Percentiles rank a stretch among this genome's conserved stretches.
Evolutionary conservation across 805 yeast species (phyloP).

Genomic region (Candida loeiensis): DNA sequence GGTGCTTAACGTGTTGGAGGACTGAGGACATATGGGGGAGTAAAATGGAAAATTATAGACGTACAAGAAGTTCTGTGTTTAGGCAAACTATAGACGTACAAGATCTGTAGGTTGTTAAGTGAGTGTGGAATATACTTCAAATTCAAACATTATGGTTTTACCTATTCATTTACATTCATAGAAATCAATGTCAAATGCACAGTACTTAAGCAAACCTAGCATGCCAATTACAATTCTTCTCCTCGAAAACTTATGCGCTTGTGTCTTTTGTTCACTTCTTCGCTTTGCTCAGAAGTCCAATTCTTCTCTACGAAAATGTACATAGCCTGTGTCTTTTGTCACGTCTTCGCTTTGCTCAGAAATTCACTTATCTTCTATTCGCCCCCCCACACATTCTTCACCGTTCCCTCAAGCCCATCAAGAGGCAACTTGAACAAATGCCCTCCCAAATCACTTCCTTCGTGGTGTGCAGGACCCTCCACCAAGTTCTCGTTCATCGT

Average conservation of each 20-base stretch:
- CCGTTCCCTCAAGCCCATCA: constrained; percentile 26
- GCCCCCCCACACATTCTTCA: constrained; percentile 28
- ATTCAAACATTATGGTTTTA: constrained; percentile 2
- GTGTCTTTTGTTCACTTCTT: too few species aligned
- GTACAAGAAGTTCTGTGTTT: constrained; percentile 24
- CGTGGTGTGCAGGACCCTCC: constrained; percentile 48
- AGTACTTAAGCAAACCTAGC: too few species aligned
- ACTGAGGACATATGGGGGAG: constrained; percentile 1
- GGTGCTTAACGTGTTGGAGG: constrained; percentile 15
- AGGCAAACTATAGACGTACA: too few species aligned
- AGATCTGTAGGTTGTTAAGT: background rate
- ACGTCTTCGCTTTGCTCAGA: too few species aligned
- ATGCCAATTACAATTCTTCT: too few species aligned
- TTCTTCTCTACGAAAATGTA: too few species aligned
- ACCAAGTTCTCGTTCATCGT: constrained; percentile 22
- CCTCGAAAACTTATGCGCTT: too few species aligned
- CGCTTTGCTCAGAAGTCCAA: too few species aligned
- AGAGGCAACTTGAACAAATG: constrained; percentile 47
- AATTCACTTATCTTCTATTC: too few species aligned
- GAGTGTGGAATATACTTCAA: constrained; percentile 10
- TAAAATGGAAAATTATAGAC: too few species aligned
- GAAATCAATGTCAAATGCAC: too few species aligned
- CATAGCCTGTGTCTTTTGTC: too few species aligned
- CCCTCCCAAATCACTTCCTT: constrained; percentile 59
- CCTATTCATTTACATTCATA: background rate